Base-by-base conservation (phyloP, 371 early-diverging fungal genomes). In the Capillidium rhysosporum region DNA sequence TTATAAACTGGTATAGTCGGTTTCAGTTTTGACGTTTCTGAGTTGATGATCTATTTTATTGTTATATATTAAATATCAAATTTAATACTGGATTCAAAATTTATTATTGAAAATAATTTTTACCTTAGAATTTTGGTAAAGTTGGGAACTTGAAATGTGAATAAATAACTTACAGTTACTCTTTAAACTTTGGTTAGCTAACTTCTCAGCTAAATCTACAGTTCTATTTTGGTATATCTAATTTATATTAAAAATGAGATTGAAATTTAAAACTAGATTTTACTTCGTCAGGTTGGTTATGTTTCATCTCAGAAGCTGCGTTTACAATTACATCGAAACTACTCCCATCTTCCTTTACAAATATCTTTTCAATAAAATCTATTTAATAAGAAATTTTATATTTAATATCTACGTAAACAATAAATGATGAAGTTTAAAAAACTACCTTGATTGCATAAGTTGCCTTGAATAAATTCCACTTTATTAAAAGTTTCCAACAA, bases 241-340 rank as follows among this genome's bases (percentile, higher is more conserved):
- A 7, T 23, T 47, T 7, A 47, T 18, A 24, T 8, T 23, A 29
- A 5, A 18, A 18, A 47, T 47, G 24, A 25, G 24, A 47, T 7
- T 23, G 26, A 23, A 10, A 31, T 30, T 8, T 4, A 30, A 49
- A 31, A 49, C 14, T 5, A 24, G n/a, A 40, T 24, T 24, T 10
- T 54, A 41, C 43, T 24, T 44, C 55, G 40, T 46, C 23, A 7
- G 43, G 45, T 45, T 41, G 55, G 23, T 18, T 24, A 18, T 14
- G 46, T 30, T 45, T 54, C 18, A 29, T 8, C 10, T 54, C 45
- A n/a, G 40, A 46, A 20, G 45, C 26, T 20, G 28, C 14, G 20
- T 30, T 54, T 8, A 41, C 46, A 12, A 54, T 46, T n/a, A 54
- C 31, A 45, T 54, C 55, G 26, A 41, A 54, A 20, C 18, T 26